phyloP scores from a whole-genome alignment of 106 monocot genomes.

The Allium sativum region DNA sequence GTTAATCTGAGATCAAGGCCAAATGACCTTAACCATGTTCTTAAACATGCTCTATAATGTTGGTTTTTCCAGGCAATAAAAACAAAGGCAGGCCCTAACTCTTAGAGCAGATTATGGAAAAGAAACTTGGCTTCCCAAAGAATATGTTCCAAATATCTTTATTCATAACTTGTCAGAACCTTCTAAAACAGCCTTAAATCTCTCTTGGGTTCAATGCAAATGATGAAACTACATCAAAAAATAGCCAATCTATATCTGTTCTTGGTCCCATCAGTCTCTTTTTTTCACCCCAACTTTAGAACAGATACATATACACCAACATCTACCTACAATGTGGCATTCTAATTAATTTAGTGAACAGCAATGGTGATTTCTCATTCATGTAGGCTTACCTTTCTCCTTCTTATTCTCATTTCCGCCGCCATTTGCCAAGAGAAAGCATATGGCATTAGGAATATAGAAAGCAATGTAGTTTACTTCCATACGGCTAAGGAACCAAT shows the following conservation, averaged over 20 bases:
- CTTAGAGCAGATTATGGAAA: neutral
- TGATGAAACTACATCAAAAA: constrained; percentile 50
- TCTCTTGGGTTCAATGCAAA: constrained; percentile 16
- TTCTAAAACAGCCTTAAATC: constrained; percentile 63
- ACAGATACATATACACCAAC: constrained; percentile 17
- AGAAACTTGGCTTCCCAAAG: constrained; percentile 43
- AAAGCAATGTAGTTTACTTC: constrained; percentile 13
- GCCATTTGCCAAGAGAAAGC: constrained; percentile 19
- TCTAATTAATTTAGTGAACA: neutral
- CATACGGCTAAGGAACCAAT: constrained; percentile 10
- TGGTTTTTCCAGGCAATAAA: neutral
- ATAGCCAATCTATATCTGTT: constrained; percentile 4
- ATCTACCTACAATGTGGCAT: constrained; percentile 15
- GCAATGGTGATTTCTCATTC: constrained; percentile 19
- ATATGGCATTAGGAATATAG: constrained; percentile 23
- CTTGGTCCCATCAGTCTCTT: constrained; percentile 23
- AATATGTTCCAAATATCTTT: constrained; percentile 35
- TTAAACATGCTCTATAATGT: neutral
- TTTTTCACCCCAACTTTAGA: constrained; percentile 18
- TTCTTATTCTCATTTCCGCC: constrained; percentile 20
- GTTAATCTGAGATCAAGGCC: neutral
- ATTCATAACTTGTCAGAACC: constrained; percentile 37
- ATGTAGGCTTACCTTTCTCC: constrained; percentile 16
- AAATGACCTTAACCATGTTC: neutral
- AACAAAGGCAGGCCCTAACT: neutral